These are phyloP conservation scores for Omphalea diandra DNA, from an alignment of 441 rosid species.

Conservation along the genomic window DNA sequence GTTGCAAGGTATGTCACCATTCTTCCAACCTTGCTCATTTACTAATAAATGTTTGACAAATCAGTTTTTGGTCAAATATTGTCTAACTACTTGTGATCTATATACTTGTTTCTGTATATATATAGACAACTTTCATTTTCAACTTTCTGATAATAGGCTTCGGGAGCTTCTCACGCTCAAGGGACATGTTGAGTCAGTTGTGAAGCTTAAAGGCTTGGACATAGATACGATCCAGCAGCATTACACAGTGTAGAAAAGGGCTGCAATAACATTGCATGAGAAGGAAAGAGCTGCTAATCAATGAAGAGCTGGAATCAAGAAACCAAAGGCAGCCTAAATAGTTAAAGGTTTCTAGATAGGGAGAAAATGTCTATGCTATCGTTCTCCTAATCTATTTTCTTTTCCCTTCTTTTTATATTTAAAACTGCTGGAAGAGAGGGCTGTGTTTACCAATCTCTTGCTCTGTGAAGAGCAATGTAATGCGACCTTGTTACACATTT, in stretches of 20 bases:
- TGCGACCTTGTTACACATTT: constrained; percentile 21
- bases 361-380: constrained; percentile 29
- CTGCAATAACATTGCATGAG: background rate
- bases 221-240: constrained; percentile 94
- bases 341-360: constrained; percentile 21
- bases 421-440: constrained; percentile 22
- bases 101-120: background rate
- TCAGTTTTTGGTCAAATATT: background rate
- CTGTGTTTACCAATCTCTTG: constrained; percentile 24
- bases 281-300: background rate
- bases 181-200: constrained; percentile 97
- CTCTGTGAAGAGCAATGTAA: constrained; percentile 28
- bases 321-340: constrained; percentile 23
- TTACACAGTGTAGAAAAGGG: constrained; percentile 61
- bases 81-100: background rate
- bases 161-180: constrained; percentile 92
- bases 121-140: background rate
- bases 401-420: constrained; percentile 22
- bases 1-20: constrained; percentile 62
- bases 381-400: constrained; percentile 29
- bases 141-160: constrained; percentile 44
- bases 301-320: constrained; percentile 1
- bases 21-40: background rate
- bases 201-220: constrained; percentile 90
- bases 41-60: background rate